Percentiles rank a stretch among this genome's conserved stretches.
phyloP scores from a whole-genome alignment of 2,329 filamentous ascomycete species.

The Colletotrichum tabaci region DNA sequence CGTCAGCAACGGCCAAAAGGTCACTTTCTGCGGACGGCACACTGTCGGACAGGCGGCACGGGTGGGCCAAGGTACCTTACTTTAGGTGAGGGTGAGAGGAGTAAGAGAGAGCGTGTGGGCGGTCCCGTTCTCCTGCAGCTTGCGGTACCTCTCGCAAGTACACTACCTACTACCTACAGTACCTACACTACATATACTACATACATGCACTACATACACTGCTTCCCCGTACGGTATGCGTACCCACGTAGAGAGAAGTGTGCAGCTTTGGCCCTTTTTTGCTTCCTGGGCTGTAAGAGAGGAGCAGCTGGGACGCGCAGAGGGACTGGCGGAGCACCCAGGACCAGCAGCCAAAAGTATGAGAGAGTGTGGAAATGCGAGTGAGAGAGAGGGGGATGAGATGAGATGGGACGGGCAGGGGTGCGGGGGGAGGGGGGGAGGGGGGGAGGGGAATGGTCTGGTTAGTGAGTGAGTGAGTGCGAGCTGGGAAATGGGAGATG shows the following conservation, averaged over 20 bases:
- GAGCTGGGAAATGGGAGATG: constrained; percentile 12
- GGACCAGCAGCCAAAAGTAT: not conserved
- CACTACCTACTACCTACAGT: too few relatives aligned
- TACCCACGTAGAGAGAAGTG: not conserved
- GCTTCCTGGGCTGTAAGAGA: not conserved
- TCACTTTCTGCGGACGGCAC: not conserved
- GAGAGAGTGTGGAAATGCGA: not conserved
- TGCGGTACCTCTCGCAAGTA: too few relatives aligned
- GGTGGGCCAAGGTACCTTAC: constrained; percentile 22
- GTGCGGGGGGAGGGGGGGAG: not conserved
- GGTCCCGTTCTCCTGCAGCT: not conserved
- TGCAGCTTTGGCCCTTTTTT: constrained; percentile 14
- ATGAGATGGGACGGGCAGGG: not conserved
- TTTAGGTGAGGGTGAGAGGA: constrained; percentile 19
- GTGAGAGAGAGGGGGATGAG: not conserved
- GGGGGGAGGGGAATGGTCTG: not conserved
- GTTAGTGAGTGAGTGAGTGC: not conserved
- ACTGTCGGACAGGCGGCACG: not conserved
- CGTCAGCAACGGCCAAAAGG: not conserved
- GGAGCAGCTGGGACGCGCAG: not conserved
- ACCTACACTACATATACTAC: too few relatives aligned
- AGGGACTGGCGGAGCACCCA: not conserved
- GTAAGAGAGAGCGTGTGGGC: constrained; percentile 7
- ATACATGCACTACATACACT: too few relatives aligned
- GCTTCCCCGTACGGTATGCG: too few relatives aligned